Percentiles rank a stretch among this genome's conserved stretches.
Conservation (phyloP, 208 protist genomes). For the Novymonas esmeraldas region DNA sequence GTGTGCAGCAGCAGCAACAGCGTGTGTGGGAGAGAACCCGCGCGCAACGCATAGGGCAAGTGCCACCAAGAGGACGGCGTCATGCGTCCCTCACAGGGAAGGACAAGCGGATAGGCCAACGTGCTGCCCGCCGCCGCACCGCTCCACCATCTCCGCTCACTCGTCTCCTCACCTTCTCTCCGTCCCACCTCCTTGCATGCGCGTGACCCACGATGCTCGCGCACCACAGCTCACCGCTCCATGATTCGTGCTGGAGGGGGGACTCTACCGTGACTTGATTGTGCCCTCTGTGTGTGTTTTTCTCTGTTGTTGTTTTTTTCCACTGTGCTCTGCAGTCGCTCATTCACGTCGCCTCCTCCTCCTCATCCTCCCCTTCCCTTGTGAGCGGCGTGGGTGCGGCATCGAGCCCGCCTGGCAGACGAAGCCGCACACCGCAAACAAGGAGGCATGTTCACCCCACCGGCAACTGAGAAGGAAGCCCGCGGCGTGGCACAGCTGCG, state of each 20-base stretch:
- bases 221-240: too few relatives aligned
- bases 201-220: too few relatives aligned
- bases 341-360: not conserved
- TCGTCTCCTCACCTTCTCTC: not conserved
- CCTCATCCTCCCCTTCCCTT: not conserved
- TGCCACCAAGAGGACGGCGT: too few relatives aligned
- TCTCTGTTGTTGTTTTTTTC: not conserved
- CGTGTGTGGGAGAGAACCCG: too few relatives aligned
- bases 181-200: not conserved
- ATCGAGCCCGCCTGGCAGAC: not conserved
- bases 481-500: conserved; percentile 39
- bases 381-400: not conserved
- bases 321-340: not conserved
- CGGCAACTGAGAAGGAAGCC: conserved; percentile 26
- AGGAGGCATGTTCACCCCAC: conserved; percentile 2
- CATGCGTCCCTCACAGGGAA: too few relatives aligned
- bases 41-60: too few relatives aligned
- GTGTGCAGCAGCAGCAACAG: too few relatives aligned
- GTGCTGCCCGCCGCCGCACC: too few relatives aligned
- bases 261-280: too few relatives aligned
- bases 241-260: too few relatives aligned
- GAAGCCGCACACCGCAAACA: not conserved
- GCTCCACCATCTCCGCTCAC: not conserved
- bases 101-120: too few relatives aligned
- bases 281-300: too few relatives aligned